phyloP scores from a whole-genome alignment of 1,139 yeast species.

The Saccharomyces hybrid region DNA sequence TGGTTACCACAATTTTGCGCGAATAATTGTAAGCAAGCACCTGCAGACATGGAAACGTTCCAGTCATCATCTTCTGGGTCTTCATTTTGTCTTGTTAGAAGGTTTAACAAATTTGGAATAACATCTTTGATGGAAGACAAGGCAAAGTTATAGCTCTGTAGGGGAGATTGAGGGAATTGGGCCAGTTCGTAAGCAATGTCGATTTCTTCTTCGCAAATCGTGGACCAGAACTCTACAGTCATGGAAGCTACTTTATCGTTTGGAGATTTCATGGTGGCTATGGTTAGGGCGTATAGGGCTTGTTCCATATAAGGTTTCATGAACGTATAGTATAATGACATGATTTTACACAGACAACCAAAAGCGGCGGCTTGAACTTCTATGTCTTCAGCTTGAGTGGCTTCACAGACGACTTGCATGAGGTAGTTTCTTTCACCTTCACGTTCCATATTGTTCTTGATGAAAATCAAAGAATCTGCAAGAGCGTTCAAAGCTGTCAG shows the following conservation, averaged over 20 bases:
- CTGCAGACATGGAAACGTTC: conserved; percentile 98
- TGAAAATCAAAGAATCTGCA: conserved; percentile 84
- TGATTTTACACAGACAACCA: conserved; percentile 89
- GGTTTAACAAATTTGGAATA: conserved; percentile 71
- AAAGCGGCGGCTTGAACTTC: conserved; percentile 91
- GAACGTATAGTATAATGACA: conserved; percentile 78
- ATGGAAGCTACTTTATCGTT: conserved; percentile 82
- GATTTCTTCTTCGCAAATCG: conserved; percentile 92
- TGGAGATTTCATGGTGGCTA: conserved; percentile 77
- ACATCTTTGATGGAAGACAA: conserved; percentile 75
- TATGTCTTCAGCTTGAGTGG: conserved; percentile 78
- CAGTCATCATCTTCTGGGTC: conserved; percentile 90
- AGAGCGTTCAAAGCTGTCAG: conserved; percentile 87
- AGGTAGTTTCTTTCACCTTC: conserved; percentile 94
- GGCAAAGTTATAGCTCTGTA: conserved; percentile 62
- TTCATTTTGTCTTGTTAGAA: conserved; percentile 83
- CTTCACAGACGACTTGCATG: conserved; percentile 98
- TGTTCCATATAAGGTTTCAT: conserved; percentile 97
- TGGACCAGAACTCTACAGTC: conserved; percentile 98
- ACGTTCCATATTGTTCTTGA: conserved; percentile 75
- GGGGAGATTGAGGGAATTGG: conserved; percentile 44
- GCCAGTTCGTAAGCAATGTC: conserved; percentile 67
- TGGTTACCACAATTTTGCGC: conserved; percentile 85
- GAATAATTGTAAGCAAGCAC: conserved; percentile 88
- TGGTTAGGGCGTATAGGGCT: conserved; percentile 85